Evolutionary conservation across 805 yeast genomes (phyloP).

Genomic region (Saccharomycopsis sp.): DNA sequence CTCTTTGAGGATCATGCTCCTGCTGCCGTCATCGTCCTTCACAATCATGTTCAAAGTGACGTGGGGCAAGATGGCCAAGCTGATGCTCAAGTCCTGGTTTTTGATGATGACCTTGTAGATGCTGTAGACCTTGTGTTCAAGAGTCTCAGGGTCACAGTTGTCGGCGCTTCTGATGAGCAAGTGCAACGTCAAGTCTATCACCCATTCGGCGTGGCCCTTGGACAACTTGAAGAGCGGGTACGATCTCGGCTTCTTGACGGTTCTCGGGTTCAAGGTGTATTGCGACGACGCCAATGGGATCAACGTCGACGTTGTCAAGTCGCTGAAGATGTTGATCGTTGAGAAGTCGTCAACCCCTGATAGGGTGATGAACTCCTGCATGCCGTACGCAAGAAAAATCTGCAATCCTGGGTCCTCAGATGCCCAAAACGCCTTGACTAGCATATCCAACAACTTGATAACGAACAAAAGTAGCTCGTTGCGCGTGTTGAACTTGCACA

Average conservation of each 20-base stretch:
- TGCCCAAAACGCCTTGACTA: conserved; percentile 85
- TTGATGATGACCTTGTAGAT: conserved; percentile 57
- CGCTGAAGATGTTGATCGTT: conserved; percentile 37
- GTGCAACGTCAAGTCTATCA: conserved; percentile 59
- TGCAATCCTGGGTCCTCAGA: conserved; percentile 83
- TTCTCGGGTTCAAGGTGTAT: conserved; percentile 51
- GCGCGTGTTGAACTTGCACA: conserved; percentile 53
- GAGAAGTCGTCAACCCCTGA: conserved; percentile 30
- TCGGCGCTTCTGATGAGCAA: conserved; percentile 36
- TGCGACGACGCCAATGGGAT: conserved; percentile 68
- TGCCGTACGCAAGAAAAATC: conserved; percentile 72
- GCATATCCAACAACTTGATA: conserved; percentile 30
- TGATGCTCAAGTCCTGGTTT: conserved; percentile 60
- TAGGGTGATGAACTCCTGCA: conserved; percentile 74
- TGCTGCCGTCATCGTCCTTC: conserved; percentile 31
- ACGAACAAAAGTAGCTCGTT: conserved; percentile 33
- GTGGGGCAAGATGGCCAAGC: conserved; percentile 70
- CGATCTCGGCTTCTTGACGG: conserved; percentile 33
- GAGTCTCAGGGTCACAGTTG: conserved; percentile 18
- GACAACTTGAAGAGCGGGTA: conserved; percentile 60
- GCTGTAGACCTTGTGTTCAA: conserved; percentile 37
- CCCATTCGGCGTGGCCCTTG: conserved; percentile 61
- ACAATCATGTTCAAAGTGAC: conserved; percentile 57
- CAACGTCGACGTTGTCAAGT: conserved; percentile 60
- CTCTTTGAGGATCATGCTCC: conserved; percentile 46